A percentile compares a stretch with the other conserved stretches of the same genome.
Evolutionary conservation across 2,329 filamentous ascomycete genomes (phyloP).

Genomic region (Dactylonectria estremocensis): DNA sequence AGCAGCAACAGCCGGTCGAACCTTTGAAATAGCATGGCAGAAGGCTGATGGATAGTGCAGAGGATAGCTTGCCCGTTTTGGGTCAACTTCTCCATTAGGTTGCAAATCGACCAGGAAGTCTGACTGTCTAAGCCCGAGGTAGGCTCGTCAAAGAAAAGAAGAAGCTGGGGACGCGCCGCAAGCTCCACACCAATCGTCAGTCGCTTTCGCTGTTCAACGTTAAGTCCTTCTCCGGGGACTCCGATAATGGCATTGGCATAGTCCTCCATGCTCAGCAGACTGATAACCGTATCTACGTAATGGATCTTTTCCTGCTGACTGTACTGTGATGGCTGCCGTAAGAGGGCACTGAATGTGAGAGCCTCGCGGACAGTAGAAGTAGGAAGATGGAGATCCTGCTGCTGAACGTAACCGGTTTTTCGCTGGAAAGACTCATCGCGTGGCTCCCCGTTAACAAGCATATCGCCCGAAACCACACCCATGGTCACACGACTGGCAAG

Average conservation of each 20-base stretch:
- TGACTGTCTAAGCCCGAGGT: constrained; percentile 72
- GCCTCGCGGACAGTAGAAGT: constrained; percentile 77
- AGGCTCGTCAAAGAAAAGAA: constrained; percentile 73
- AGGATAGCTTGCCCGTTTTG: constrained; percentile 63
- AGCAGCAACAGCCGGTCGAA: constrained; percentile 73
- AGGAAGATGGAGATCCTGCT: constrained; percentile 86
- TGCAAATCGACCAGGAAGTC: constrained; percentile 71
- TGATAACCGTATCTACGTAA: constrained; percentile 83
- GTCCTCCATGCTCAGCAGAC: constrained; percentile 73
- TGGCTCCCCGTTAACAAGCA: constrained; percentile 73
- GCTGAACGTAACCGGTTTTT: constrained; percentile 89
- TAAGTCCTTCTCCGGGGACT: constrained; percentile 69
- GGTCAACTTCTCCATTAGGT: constrained; percentile 71
- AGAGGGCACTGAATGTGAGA: constrained; percentile 83
- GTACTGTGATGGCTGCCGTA: constrained; percentile 81
- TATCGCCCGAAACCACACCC: constrained; percentile 86
- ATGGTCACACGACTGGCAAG: constrained; percentile 86
- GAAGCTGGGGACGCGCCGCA: constrained; percentile 66
- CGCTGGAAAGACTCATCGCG: constrained; percentile 87
- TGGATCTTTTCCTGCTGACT: constrained; percentile 80
- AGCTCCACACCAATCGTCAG: constrained; percentile 71
- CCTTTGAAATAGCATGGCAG: constrained; percentile 61
- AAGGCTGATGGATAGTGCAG: constrained; percentile 65
- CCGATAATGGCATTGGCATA: constrained; percentile 75
- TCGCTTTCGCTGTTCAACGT: constrained; percentile 72